Base-by-base conservation (phyloP, 2,329 filamentous ascomycete genomes). In the Sporothrix pseudoabietina region DNA sequence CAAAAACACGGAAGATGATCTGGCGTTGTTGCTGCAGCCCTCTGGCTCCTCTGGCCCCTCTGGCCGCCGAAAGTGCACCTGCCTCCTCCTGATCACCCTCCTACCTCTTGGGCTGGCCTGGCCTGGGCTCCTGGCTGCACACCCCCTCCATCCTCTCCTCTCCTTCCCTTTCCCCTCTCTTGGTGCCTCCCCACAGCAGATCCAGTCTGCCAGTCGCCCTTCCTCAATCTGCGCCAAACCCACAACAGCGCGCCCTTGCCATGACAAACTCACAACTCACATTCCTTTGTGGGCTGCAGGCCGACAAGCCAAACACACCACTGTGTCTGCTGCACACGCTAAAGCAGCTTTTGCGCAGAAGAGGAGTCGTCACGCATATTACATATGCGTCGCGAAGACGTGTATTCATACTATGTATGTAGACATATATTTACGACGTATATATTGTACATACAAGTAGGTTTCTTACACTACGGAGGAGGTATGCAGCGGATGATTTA, bases 161-260 rank as follows among this genome's bases (percentile, higher is more conserved):
- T 22, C n/a, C 10, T 41, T 65, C n/a, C n/a, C 19, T 16, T 49
- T 19, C 44, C 44, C 44, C 44, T 49, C 44, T 49, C 44, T 49
- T 49, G 44, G 44, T 49, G 44, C 44, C 44, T 26, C 19, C 39
- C n/a, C 22, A 65, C 26, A 26, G n/a, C 12, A 65, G n/a, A 66
- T 30, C 41, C 39, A 30, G 39, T 30, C 61, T 26, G 5, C 41
- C 44, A 47, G 9, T 68, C 26, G 16, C 39, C 26, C 41, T 49
- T 69, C 26, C 9, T 22, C 52, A 55, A 55, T 69, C 26, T 32
- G 26, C 5, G 44, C 44, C 44, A 61, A 39, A 54, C 26, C 71
- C 47, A 47, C 59, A 59, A 22, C n/a, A 26, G 44, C 39, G 55
- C 57, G 72, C 72, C 68, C 55, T 71, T 61, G 72, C n/a, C 32